Evolutionary conservation across 768 basidiomycete species (phyloP), one percentile per base, ranked within the genome.

Genomic region (Baorangia bicolor): DNA sequence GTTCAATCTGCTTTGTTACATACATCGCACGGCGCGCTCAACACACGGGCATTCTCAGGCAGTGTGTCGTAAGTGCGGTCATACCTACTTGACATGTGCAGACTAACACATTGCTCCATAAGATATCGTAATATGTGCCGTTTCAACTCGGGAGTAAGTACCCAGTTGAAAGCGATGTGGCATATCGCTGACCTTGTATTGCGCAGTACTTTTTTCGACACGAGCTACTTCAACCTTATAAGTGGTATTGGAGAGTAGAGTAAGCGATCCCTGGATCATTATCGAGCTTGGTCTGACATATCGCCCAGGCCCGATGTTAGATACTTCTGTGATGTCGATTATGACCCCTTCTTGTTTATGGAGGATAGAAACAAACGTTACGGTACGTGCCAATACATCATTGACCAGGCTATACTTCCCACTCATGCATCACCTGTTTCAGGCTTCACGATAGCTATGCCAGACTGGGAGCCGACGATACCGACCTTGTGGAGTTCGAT

Each of bases 121-220:
- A 79, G 75, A n/a, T 88, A 90, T 61, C 78, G 86, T n/a, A 86
- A 88, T 52, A 88, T 90, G 88, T 89, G 88, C 66, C 77, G 87
- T 35, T 90, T 82, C 71, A 86, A 88, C 68, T 87, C 85, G 1
- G 87, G 84, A 2, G 84, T 85, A 59, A 56, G 80, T 68, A 27
- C 11, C 30, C 34, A 38, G n/a, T 40, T 40, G 12, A 34, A 37
- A 14, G 2, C 16, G 18, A 8, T 41, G 18, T 27, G 33, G 3
- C 33, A 27, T 20, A 53, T 42, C 12, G 44, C 53, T 62, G 35
- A 66, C 28, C n/a, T 52, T 37, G 53, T 51, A 21, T 30, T 30
- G 27, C 30, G 8, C 46, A 83, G 75, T 82, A 77, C 72, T 86
- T 86, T 70, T 86, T 76, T 69, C 69, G 67, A 47, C 83, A 86